Base-by-base conservation (phyloP, 2,329 filamentous ascomycete genomes). In the Pochonia chlamydosporia region DNA sequence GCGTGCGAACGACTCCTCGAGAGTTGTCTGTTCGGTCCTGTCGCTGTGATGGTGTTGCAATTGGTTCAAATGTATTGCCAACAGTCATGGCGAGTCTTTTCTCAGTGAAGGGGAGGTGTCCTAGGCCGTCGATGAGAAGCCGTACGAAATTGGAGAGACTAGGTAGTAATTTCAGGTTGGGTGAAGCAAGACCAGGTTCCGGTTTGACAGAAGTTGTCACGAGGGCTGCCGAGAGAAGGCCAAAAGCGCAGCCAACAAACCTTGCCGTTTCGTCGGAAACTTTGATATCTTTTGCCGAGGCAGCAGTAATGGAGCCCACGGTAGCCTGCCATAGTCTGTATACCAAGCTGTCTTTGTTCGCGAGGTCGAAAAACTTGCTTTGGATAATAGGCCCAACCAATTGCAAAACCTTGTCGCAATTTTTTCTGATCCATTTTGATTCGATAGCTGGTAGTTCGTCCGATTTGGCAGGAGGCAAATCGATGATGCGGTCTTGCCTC, bases 401-500 rank as follows among this genome's bases (percentile, higher is more conserved):
- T 3, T 75, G 65, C 28, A 96, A 78, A 4, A 96, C 75, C 37
- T 74, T 75, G 2, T 70, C 61, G 4, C 85, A 71, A 51, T 88
- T 89, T 49, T 80, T 84, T 45, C 92, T 81, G 11, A 95, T 74
- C 93, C 93, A 99, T 70, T 86, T 89, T 4, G 87, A 75, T 58
- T 97, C 90, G 6, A 97, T 71, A 6, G 84, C 72, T 5, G 90
- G 87, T n/a, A 99, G 72, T 50, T 96, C 89, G n/a, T 84, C 80
- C 0, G 84, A 75, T 44, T 73, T 77, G 45, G 82, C 68, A 26
- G 83, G 65, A 3, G 78, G 70, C 14, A 68, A 66, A 18, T 85
- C 79, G 49, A 82, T 73, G 9, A 88, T 84, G 44, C 84, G 82
- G 52, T 87, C 82, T 54, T 87, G 82, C 46, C 80, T 84, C 89